Evolutionary conservation across 129 eudicot genomes (phyloP).

Genomic region (Calendula officinalis): DNA sequence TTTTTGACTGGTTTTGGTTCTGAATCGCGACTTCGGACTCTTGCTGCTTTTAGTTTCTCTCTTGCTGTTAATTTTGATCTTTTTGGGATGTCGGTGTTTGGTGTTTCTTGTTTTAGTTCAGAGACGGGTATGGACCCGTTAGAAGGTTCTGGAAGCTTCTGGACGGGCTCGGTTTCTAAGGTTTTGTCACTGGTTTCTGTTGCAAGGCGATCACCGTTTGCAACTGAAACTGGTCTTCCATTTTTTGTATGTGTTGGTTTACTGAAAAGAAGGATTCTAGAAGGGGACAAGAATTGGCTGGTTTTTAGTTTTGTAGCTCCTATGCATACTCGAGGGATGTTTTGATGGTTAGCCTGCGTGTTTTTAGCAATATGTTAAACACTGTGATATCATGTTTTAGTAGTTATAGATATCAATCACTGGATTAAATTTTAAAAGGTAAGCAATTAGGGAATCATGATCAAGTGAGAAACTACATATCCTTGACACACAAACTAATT

Average conservation of each 20-base stretch:
- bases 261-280: conserved; percentile 25
- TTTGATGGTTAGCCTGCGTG: conserved; percentile 48
- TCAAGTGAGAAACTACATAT: neutral
- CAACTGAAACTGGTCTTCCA: conserved; percentile 37
- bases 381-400: neutral
- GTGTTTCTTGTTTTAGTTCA: conserved; percentile 28
- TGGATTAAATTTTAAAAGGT: neutral
- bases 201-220: conserved; percentile 53
- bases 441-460: neutral
- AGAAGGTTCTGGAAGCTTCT: conserved; percentile 6
- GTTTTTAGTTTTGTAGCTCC: conserved; percentile 38
- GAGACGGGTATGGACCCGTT: conserved; percentile 14
- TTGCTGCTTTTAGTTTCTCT: conserved; percentile 88
- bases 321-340: conserved; percentile 31
- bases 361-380: conserved; percentile 1
- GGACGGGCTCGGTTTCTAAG: conserved; percentile 24
- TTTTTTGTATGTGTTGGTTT: conserved; percentile 25
- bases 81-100: conserved; percentile 34
- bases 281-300: conserved; percentile 23
- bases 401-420: neutral
- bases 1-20: conserved; percentile 54
- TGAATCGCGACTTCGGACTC: conserved; percentile 68
- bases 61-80: conserved; percentile 78
- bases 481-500: neutral
- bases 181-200: conserved; percentile 49